Base-by-base conservation (phyloP, 345 rosid genomes). In the Eucalyptus tenuipes region DNA sequence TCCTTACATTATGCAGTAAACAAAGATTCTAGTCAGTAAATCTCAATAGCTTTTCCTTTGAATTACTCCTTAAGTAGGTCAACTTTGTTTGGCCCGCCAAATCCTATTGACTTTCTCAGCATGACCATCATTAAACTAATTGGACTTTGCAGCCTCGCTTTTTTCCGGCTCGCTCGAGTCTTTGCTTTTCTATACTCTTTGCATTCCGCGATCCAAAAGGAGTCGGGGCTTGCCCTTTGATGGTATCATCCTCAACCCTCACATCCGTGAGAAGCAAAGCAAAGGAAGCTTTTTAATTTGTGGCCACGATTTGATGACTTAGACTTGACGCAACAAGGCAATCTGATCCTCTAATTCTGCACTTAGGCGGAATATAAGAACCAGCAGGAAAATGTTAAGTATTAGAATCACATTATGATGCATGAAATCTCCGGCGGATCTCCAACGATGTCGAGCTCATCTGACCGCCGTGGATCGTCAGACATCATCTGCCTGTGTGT, bases 1-100 rank as follows among this genome's bases (percentile, higher is more conserved):
- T 14, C 18, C 37, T 64, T 14, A 64, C 10, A 14, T 64, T 64
- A 64, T 15, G 20, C 0, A 64, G 20, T 14, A 8, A 64, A n/a
- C 2, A 64, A 64, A n/a, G 3, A 64, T 64, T 64, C 5, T 4
- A 64, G 5, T 7, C 3, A 7, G 11, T 2, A 64, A 64, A 15
- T n/a, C 22, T n/a, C 37, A 31, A 4, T 7, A 64, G 11, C 20
- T 64, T 64, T 64, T 14, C 75, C 40, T 64, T n/a, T n/a, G 20
- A 64, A 64, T 64, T 64, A 29, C 10, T 64, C 37, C 31, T n/a
- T 14, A n/a, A n/a, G 37, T 14, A 7, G 5, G 75, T 15, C 75
- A 1, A 1, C 40, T 0, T n/a, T 0, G 71, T 13, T 29, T 61
- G 31, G 37, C 20, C 37, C 0, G 0, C 75, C 75, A 14, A 64